Evolutionary conservation across 2,329 filamentous ascomycete species (phyloP).

Genomic region (Fusarium pilosicola): DNA sequence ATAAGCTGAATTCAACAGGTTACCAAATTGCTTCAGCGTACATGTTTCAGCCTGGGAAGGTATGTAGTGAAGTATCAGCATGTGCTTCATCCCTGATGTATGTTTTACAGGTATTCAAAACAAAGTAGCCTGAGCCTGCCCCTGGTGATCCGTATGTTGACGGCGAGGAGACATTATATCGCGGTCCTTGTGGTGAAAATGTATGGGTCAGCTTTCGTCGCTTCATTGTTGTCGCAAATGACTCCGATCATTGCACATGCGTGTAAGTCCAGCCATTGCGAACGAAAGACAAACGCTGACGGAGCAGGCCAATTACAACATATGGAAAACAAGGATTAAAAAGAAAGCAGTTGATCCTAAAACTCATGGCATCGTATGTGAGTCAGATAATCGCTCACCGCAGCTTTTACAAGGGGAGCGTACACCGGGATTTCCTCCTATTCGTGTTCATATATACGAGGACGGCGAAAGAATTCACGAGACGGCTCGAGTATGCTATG

Average conservation of each 20-base stretch:
- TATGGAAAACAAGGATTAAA: accelerated
- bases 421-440: accelerated
- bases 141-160: too few species aligned
- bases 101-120: neutral
- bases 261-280: neutral
- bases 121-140: neutral
- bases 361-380: neutral
- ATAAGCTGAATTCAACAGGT: accelerated
- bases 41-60: neutral
- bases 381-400: too few species aligned
- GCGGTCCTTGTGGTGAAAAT: too few species aligned
- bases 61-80: accelerated
- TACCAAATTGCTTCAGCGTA: accelerated
- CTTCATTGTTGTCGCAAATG: neutral
- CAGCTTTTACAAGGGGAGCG: neutral
- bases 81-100: neutral
- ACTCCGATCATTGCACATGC: accelerated
- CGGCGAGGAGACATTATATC: too few species aligned
- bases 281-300: accelerated
- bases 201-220: accelerated
- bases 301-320: accelerated
- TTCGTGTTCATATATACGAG: neutral
- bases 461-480: accelerated
- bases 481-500: neutral
- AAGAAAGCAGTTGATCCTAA: neutral